Conservation (phyloP, 306 rosid species). For the Rosa multiflora region DNA sequence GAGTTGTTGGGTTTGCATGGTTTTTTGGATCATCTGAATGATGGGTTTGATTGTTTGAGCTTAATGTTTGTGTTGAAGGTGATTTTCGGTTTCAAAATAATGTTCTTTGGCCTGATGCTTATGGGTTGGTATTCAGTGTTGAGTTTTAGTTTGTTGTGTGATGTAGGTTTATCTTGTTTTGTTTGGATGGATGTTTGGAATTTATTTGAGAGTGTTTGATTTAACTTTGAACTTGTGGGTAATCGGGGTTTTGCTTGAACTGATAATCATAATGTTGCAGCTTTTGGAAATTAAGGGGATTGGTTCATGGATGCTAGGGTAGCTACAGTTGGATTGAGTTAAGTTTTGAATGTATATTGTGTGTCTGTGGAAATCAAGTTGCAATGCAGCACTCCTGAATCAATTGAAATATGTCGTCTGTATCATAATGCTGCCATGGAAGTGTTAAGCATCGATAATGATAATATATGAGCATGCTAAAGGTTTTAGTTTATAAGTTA, state of each 20-base stretch:
- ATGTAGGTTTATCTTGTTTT: neutral
- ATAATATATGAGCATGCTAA: neutral
- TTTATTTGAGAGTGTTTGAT: slow-evolving; percentile 11
- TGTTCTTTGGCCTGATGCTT: slow-evolving; percentile 5
- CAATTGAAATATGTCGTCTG: neutral
- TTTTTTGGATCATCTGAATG: slow-evolving; percentile 15
- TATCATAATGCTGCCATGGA: neutral
- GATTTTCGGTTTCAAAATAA: neutral
- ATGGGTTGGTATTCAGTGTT: neutral
- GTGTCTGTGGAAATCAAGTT: slow-evolving; percentile 11
- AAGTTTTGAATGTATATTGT: slow-evolving; percentile 4
- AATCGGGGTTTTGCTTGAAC: neutral
- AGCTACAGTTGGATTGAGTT: slow-evolving; percentile 9
- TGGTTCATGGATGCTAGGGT: neutral
- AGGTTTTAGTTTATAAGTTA: neutral
- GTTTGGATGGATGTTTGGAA: neutral
- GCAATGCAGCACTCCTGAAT: slow-evolving; percentile 11
- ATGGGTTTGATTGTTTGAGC: slow-evolving; percentile 13
- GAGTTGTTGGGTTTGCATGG: neutral
- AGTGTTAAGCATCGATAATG: neutral
- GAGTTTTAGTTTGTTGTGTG: neutral
- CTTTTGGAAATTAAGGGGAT: neutral
- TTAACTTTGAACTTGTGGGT: slow-evolving; percentile 9
- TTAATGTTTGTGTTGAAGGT: neutral
- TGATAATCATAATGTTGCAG: slow-evolving; percentile 11